Conservation (phyloP, 2,329 filamentous ascomycete species). For the Teratosphaeria zuluensis region DNA sequence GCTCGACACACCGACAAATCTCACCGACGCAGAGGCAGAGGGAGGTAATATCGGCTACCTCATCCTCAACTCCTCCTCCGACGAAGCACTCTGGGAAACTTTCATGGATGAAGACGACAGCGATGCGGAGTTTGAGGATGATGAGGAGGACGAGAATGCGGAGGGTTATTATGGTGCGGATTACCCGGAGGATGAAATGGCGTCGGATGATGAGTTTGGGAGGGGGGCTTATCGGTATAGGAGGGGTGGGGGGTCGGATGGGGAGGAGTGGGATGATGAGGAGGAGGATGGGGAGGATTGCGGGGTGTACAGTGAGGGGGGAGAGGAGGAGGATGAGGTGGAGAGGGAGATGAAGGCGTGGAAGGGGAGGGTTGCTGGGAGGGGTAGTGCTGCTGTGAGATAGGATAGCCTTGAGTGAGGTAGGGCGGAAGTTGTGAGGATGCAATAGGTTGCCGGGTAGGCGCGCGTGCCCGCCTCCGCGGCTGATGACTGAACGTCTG, state of each 20-base stretch:
- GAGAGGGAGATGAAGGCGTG: neutral
- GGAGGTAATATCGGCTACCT: conserved; percentile 35
- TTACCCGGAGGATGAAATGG: conserved; percentile 71
- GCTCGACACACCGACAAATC: neutral
- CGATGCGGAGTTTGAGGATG: conserved; percentile 45
- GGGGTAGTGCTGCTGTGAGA: neutral
- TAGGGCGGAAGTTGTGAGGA: too few relatives aligned
- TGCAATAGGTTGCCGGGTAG: too few relatives aligned
- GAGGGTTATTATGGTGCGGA: conserved; percentile 72
- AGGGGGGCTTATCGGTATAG: conserved; percentile 33
- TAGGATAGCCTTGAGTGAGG: neutral
- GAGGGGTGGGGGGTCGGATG: conserved; percentile 25
- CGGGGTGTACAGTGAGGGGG: neutral
- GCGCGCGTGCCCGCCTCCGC: too few relatives aligned
- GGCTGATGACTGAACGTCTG: too few relatives aligned
- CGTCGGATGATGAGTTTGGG: conserved; percentile 57
- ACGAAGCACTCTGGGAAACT: conserved; percentile 48
- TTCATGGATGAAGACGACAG: conserved; percentile 46
- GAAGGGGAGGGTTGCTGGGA: neutral
- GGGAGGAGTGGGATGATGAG: conserved; percentile 30
- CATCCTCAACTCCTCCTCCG: conserved; percentile 41
- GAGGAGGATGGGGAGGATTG: conserved; percentile 13
- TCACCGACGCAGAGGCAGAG: conserved; percentile 21
- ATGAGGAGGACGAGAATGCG: conserved; percentile 57
- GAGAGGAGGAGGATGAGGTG: neutral